Evolutionary conservation across 129 eudicot genomes (phyloP).

Genomic region (Solidago caesia): DNA sequence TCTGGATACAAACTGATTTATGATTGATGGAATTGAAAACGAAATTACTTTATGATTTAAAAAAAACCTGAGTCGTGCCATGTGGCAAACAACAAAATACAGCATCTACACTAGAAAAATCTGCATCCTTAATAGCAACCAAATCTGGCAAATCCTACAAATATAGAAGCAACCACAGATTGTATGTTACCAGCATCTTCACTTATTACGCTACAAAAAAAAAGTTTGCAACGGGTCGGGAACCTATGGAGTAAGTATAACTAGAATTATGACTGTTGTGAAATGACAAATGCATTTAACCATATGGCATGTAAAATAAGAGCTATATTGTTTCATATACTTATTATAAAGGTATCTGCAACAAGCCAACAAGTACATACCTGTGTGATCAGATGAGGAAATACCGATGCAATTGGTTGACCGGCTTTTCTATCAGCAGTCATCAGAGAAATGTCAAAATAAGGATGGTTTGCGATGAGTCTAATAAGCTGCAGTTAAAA

Average conservation of each 20-base stretch:
- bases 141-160: constrained; percentile 83
- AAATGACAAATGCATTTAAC: too few species aligned
- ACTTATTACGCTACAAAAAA: neutral
- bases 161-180: constrained; percentile 1
- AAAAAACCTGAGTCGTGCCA: constrained; percentile 91
- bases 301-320: too few species aligned
- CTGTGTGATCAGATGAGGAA: constrained; percentile 83
- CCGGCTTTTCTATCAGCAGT: constrained; percentile 99
- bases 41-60: neutral
- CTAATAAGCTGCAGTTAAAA: constrained; percentile 67
- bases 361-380: constrained; percentile 30
- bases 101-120: constrained; percentile 89
- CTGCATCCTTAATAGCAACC: constrained; percentile 92
- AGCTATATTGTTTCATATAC: too few species aligned
- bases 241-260: neutral
- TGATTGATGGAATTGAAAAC: neutral
- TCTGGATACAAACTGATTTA: neutral
- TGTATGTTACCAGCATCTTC: neutral
- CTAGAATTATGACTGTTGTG: neutral
- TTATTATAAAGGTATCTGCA: too few species aligned
- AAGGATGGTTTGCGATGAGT: constrained; percentile 81
- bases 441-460: constrained; percentile 75
- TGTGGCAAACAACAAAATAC: constrained; percentile 99
- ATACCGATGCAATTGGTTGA: constrained; percentile 88
- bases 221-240: neutral